Evolutionary conservation across 805 yeast species (phyloP).

Genomic region (Yamadazyma nakazawae): DNA sequence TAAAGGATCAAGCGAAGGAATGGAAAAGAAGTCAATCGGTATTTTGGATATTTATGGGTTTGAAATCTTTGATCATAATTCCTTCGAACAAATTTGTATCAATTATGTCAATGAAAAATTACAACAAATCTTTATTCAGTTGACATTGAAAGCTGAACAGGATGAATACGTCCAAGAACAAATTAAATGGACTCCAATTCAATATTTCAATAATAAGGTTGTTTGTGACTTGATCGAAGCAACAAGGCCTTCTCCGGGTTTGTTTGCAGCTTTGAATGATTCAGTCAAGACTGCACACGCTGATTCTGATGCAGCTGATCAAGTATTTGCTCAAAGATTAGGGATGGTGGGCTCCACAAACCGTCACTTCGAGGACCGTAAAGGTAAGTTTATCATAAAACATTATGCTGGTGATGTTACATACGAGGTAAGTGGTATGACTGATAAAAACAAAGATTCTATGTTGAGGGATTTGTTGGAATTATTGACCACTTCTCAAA

Average conservation of each 20-base stretch:
- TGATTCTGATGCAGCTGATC: slow-evolving; percentile 94
- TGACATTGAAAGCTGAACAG: slow-evolving; percentile 94
- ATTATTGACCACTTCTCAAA: slow-evolving; percentile 66
- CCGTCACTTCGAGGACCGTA: slow-evolving; percentile 86
- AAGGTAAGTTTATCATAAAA: slow-evolving; percentile 81
- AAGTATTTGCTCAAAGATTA: slow-evolving; percentile 88
- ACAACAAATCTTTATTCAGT: slow-evolving; percentile 93
- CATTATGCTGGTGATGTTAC: slow-evolving; percentile 99
- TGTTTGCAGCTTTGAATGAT: slow-evolving; percentile 94
- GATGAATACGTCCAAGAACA: slow-evolving; percentile 95
- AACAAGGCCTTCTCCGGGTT: slow-evolving; percentile 85
- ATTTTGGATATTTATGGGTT: slow-evolving; percentile 94
- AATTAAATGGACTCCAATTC: slow-evolving; percentile 96
- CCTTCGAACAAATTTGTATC: slow-evolving; percentile 93
- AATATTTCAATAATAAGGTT: slow-evolving; percentile 91
- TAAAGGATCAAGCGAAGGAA: slow-evolving; percentile 32
- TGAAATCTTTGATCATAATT: slow-evolving; percentile 91
- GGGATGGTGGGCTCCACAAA: slow-evolving; percentile 74
- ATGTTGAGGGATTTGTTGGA: slow-evolving; percentile 85
- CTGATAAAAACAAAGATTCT: slow-evolving; percentile 96
- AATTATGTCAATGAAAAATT: slow-evolving; percentile 94
- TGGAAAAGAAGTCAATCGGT: slow-evolving; percentile 69
- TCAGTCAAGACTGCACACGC: slow-evolving; percentile 99
- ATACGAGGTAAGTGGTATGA: slow-evolving; percentile 84
- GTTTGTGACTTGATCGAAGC: slow-evolving; percentile 96